A percentile compares a stretch with the other conserved stretches of the same genome.
These are phyloP conservation scores for Daldinia childiae DNA, from an alignment of 495 filamentous ascomycete species.

Conservation along the genomic window DNA sequence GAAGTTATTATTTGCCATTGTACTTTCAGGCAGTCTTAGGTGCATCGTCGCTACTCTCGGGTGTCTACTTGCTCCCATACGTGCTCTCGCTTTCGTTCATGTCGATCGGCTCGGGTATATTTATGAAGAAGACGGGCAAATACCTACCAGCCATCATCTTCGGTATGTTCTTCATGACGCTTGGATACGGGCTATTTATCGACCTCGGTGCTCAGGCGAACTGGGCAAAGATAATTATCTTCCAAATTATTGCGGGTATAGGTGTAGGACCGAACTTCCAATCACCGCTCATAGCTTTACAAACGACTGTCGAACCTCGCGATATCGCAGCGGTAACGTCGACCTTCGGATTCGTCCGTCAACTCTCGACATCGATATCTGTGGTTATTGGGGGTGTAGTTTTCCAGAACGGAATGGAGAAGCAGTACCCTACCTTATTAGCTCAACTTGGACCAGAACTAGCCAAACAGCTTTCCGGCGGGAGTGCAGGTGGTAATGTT, in stretches of 20 bases:
- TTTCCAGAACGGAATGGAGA: conserved; percentile 72
- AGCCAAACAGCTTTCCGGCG: conserved; percentile 56
- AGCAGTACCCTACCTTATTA: conserved; percentile 51
- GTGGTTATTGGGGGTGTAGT: conserved; percentile 84
- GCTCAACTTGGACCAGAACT: conserved; percentile 54
- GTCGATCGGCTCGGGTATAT: conserved; percentile 68
- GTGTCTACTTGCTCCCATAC: conserved; percentile 78
- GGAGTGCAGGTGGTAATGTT: conserved; percentile 67
- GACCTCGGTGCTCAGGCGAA: conserved; percentile 57
- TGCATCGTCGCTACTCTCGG: conserved; percentile 73
- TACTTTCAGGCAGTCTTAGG: conserved; percentile 80
- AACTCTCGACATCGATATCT: conserved; percentile 73
- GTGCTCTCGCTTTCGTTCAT: conserved; percentile 73
- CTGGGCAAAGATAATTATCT: conserved; percentile 66
- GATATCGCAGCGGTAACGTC: conserved; percentile 82
- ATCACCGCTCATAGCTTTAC: conserved; percentile 78
- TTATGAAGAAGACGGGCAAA: conserved; percentile 75
- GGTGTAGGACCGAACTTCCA: conserved; percentile 73
- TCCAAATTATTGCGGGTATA: conserved; percentile 69
- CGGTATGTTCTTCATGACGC: conserved; percentile 64
- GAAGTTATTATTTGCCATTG: conserved; percentile 75
- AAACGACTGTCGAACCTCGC: conserved; percentile 68
- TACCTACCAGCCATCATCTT: conserved; percentile 61
- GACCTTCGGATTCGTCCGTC: conserved; percentile 77
- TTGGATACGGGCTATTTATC: conserved; percentile 71